Conservation (phyloP, 2,329 filamentous ascomycete species). For the Pseudogymnoascus sp. region DNA sequence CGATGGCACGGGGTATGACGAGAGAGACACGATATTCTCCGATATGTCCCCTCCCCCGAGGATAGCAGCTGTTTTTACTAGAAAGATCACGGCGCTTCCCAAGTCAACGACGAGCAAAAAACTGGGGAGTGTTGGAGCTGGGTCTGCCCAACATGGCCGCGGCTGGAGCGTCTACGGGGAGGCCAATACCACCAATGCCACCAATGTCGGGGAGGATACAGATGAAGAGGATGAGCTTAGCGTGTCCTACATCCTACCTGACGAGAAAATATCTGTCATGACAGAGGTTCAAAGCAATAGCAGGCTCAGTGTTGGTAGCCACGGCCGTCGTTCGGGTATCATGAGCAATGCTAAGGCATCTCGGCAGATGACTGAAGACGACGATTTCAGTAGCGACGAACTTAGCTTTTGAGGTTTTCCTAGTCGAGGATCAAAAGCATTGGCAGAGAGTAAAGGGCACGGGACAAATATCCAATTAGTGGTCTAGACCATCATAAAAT, state of each 20-base stretch:
- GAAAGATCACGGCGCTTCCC: not conserved
- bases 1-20: not conserved
- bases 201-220: not conserved
- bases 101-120: not conserved
- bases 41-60: not conserved
- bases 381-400: slow-evolving; percentile 1
- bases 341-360: not conserved
- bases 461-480: not conserved
- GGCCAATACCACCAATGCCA: not conserved
- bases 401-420: not conserved
- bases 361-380: not conserved
- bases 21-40: not conserved
- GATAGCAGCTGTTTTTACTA: not conserved
- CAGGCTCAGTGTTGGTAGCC: not conserved
- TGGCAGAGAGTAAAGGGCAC: not conserved
- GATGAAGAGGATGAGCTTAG: slow-evolving; percentile 5
- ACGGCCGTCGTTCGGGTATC: not conserved
- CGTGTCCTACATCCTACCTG: not conserved
- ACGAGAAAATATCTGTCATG: not conserved
- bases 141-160: not conserved
- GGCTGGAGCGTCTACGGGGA: slow-evolving; percentile 7
- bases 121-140: not conserved
- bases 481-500: not conserved
- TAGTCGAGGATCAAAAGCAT: not conserved
- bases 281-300: not conserved